These are phyloP conservation scores for Fusarium tricinctum DNA, from an alignment of 2,329 filamentous ascomycete genomes.

Conservation along the genomic window DNA sequence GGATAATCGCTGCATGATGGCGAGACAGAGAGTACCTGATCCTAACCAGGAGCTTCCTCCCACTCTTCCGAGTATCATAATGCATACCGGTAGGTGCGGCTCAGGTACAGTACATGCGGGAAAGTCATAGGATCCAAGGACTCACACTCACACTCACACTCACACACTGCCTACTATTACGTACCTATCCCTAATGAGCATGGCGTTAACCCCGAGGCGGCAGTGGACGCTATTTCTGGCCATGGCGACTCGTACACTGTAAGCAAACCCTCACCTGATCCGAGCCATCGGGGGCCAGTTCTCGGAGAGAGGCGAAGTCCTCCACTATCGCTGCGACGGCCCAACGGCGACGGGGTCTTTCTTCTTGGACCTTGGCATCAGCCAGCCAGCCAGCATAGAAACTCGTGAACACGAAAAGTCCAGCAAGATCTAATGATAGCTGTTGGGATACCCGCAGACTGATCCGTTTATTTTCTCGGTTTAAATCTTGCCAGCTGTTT, in stretches of 20 bases:
- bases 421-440: slow-evolving; percentile 3
- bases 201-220: slow-evolving; percentile 43
- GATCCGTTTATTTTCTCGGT: neutral
- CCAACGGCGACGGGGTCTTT: slow-evolving; percentile 18
- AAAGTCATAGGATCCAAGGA: slow-evolving; percentile 11
- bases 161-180: too few relatives aligned
- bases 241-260: slow-evolving; percentile 35
- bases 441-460: neutral
- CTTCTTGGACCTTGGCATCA: slow-evolving; percentile 4
- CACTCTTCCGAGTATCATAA: neutral
- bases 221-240: slow-evolving; percentile 50
- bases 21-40: slow-evolving; percentile 1
- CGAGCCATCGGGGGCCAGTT: slow-evolving; percentile 38
- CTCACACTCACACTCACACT: neutral
- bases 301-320: slow-evolving; percentile 41
- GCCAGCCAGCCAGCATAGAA: slow-evolving; percentile 1
- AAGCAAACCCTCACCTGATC: slow-evolving; percentile 43
- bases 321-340: slow-evolving; percentile 34
- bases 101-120: slow-evolving; percentile 16
- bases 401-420: slow-evolving; percentile 9
- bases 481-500: slow-evolving; percentile 5
- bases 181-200: slow-evolving; percentile 26
- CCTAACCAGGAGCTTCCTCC: neutral
- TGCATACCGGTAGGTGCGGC: neutral
- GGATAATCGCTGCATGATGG: slow-evolving; percentile 26